These are phyloP conservation scores for Arachnopeziza araneosa DNA, from an alignment of 2,329 filamentous ascomycete species.

Conservation along the genomic window DNA sequence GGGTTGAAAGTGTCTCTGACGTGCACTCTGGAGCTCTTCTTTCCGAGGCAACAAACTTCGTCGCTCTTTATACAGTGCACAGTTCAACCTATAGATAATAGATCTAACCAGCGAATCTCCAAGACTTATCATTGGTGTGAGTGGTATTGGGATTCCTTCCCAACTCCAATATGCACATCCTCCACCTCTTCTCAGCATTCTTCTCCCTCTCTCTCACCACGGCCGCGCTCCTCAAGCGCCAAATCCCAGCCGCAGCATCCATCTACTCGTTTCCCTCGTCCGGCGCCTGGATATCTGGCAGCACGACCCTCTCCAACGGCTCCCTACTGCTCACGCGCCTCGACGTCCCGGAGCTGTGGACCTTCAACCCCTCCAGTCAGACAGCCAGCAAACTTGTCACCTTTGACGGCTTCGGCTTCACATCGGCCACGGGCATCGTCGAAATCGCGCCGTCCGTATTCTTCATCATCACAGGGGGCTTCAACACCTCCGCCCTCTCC, in stretches of 20 bases:
- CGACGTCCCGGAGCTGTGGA: conserved; percentile 6
- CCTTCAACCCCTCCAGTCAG: conserved; percentile 1
- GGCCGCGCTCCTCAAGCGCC: background rate
- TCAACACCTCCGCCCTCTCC: background rate
- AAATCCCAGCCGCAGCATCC: background rate
- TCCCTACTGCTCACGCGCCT: conserved; percentile 6
- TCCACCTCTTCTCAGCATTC: background rate
- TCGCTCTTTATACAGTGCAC: background rate
- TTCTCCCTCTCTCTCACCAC: background rate
- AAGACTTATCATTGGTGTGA: too few relatives aligned
- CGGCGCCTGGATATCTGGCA: conserved; percentile 1
- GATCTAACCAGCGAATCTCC: too few relatives aligned
- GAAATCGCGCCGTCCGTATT: conserved; percentile 8
- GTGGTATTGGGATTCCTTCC: background rate
- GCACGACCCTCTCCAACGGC: conserved; percentile 5
- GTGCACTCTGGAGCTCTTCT: background rate
- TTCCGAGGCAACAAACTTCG: background rate
- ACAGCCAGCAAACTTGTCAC: background rate
- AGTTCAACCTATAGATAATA: too few relatives aligned
- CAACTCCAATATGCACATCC: background rate
- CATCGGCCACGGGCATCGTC: conserved; percentile 3
- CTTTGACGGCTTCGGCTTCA: background rate
- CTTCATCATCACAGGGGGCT: conserved; percentile 7
- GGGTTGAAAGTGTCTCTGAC: background rate
- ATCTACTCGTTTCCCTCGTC: conserved; percentile 1